These are phyloP conservation scores for Hylodesmum podocarpum DNA, from an alignment of 306 rosid genomes.

Conservation along the genomic window DNA sequence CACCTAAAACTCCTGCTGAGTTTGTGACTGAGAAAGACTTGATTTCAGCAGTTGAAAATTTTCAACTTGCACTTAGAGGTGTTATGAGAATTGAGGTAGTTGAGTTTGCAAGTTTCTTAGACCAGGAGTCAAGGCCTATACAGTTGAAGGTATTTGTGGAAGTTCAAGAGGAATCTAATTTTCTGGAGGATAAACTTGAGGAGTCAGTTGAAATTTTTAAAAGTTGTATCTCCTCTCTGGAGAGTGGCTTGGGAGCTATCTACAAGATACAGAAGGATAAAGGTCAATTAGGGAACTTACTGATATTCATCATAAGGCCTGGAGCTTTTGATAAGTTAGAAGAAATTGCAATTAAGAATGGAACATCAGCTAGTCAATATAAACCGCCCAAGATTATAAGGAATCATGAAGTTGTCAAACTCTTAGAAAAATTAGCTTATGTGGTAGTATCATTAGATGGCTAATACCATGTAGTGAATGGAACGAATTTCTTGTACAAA, in stretches of 20 bases:
- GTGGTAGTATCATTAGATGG: constrained; percentile 29
- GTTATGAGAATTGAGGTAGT: constrained; percentile 42
- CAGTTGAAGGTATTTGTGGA: constrained; percentile 54
- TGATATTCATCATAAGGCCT: constrained; percentile 40
- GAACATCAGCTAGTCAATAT: constrained; percentile 65
- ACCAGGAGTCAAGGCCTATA: constrained; percentile 38
- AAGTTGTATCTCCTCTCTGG: constrained; percentile 43
- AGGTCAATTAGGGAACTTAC: constrained; percentile 46
- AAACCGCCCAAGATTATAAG: constrained; percentile 69
- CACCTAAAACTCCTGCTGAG: constrained; percentile 50
- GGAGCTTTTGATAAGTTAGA: constrained; percentile 51
- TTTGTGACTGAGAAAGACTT: constrained; percentile 60
- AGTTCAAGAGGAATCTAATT: constrained; percentile 38
- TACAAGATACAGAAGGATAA: constrained; percentile 50
- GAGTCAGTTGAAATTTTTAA: constrained; percentile 36
- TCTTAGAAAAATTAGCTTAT: constrained; percentile 42
- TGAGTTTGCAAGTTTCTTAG: constrained; percentile 58
- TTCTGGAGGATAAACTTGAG: constrained; percentile 33
- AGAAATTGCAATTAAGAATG: constrained; percentile 49
- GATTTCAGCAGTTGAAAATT: constrained; percentile 45
- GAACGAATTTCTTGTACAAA: background rate
- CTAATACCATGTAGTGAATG: background rate
- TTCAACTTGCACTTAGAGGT: constrained; percentile 38
- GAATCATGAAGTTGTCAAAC: constrained; percentile 39
- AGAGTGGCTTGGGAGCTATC: constrained; percentile 58